Evolutionary conservation across 2,329 filamentous ascomycete genomes (phyloP), one percentile per base, ranked within the genome.

Genomic region (Aureobasidium leucospermi): DNA sequence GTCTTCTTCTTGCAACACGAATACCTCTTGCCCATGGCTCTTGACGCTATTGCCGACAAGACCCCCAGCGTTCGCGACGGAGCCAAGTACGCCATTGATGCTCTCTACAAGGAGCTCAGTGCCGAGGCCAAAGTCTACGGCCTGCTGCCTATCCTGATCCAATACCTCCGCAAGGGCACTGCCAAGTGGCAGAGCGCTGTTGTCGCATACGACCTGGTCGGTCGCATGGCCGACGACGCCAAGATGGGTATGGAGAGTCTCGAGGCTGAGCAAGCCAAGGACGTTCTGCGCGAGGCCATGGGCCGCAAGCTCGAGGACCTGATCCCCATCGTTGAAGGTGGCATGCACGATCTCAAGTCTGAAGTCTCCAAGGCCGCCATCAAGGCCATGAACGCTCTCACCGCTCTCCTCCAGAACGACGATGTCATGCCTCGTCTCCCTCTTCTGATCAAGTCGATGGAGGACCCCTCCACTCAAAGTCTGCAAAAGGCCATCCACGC

Each of bases 121-220:
- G 78, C 90, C 59, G 94, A 97, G 78, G 86, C 89, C 52, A 83
- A 96, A 69, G 87, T 96, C 56, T 83, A 85, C 63, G 92, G 89
- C 19, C 81, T 99, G 43, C 79, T 99, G 55, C 91, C 94, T 2
- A 81, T 84, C 15, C 78, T 99, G 42, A 76, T 80, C 63, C 75
- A 81, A 56, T 97, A 97, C 72, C 80, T 99, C 32, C 79, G 80
- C 70, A 95, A 90, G 76, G 85, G 84, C 69, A 88, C 90, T 15
- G 92, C 90, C 65, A 99, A 99, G 77, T 99, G 94, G 94, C 94
- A 99, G 76, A 94, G 94, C 62, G 90, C 89, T 15, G 89, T 96
- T 57, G 92, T 88, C 62, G 94, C 90, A 47, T 87, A 88, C 70
- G 85, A 88, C 73, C 75, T 97, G 64, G 78, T 99, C 61, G 91